These are phyloP conservation scores for Chaetomiaceae sp. DNA, from an alignment of 2,329 filamentous ascomycete species.

Conservation along the genomic window DNA sequence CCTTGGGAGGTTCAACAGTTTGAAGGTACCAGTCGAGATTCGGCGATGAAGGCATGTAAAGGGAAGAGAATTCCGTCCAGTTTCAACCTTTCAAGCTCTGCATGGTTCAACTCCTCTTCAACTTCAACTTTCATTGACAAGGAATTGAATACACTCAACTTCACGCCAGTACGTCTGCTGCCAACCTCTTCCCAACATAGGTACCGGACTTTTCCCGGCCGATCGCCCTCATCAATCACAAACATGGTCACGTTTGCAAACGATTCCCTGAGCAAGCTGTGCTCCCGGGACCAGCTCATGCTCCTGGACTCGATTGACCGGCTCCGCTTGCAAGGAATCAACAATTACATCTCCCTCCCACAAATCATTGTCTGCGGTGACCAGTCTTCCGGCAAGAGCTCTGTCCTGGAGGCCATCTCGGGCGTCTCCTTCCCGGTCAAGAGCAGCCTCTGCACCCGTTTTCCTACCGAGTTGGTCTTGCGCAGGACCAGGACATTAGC, in stretches of 20 bases:
- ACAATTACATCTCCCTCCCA: conserved; percentile 38
- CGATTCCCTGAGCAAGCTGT: conserved; percentile 17
- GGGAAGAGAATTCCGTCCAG: too few relatives aligned
- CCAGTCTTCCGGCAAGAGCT: conserved; percentile 57
- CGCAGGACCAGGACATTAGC: conserved; percentile 15
- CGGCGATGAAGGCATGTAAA: too few relatives aligned
- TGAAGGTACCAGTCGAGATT: too few relatives aligned
- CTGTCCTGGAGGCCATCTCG: conserved; percentile 23
- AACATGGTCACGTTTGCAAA: neutral
- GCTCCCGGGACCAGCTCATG: conserved; percentile 19
- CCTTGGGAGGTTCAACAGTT: too few relatives aligned
- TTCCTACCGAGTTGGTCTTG: conserved; percentile 23
- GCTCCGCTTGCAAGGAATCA: conserved; percentile 34
- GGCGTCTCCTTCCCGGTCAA: conserved; percentile 22
- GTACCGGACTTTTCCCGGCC: too few relatives aligned
- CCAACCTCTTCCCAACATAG: too few relatives aligned
- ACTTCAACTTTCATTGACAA: too few relatives aligned
- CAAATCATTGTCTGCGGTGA: conserved; percentile 56
- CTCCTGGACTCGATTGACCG: conserved; percentile 30
- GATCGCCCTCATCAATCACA: too few relatives aligned
- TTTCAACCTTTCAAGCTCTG: too few relatives aligned
- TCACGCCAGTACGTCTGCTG: too few relatives aligned
- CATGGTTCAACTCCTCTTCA: too few relatives aligned
- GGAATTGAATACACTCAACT: too few relatives aligned
- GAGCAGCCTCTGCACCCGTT: conserved; percentile 22